Percentiles rank a stretch among this genome's conserved stretches.
phyloP scores from a whole-genome alignment of 768 basidiomycete species.

The Russula dissimulans region DNA sequence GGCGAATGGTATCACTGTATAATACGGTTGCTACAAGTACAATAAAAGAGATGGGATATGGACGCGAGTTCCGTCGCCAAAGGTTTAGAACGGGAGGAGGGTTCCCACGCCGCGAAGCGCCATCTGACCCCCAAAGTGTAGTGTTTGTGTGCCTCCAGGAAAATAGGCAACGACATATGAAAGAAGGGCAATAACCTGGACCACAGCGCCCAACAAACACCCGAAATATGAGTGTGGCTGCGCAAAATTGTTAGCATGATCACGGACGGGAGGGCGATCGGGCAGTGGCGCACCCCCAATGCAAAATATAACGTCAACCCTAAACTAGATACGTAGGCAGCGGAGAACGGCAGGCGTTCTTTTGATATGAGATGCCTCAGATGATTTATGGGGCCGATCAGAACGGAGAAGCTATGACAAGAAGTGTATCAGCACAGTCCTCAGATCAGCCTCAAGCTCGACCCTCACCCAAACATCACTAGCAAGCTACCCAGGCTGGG shows the following conservation, averaged over 20 bases:
- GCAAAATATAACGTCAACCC: conserved; percentile 88
- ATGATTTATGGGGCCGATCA: conserved; percentile 87
- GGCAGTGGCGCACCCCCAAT: conserved; percentile 54
- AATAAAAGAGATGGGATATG: conserved; percentile 8
- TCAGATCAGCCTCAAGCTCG: not conserved
- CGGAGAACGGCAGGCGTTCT: conserved; percentile 78
- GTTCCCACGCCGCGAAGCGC: conserved; percentile 78
- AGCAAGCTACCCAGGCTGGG: conserved; percentile 76
- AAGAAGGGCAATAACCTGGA: conserved; percentile 81
- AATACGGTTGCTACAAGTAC: conserved; percentile 4
- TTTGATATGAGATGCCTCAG: conserved; percentile 76
- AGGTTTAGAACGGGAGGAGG: conserved; percentile 61
- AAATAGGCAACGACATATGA: conserved; percentile 93
- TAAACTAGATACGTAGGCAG: conserved; percentile 75
- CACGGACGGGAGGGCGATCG: not conserved
- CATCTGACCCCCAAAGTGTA: conserved; percentile 70
- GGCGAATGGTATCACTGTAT: conserved; percentile 11
- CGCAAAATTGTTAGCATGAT: not conserved
- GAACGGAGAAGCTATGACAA: conserved; percentile 58
- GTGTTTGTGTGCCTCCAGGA: conserved; percentile 77
- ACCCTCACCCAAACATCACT: conserved; percentile 87
- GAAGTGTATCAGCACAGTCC: not conserved
- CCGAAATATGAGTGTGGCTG: conserved; percentile 82
- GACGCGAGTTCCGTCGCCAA: not conserved
- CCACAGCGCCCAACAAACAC: conserved; percentile 69